Evolutionary conservation across 208 protist species (phyloP), one percentile per base, ranked within the genome.

Genomic region (Leishmania turanica): DNA sequence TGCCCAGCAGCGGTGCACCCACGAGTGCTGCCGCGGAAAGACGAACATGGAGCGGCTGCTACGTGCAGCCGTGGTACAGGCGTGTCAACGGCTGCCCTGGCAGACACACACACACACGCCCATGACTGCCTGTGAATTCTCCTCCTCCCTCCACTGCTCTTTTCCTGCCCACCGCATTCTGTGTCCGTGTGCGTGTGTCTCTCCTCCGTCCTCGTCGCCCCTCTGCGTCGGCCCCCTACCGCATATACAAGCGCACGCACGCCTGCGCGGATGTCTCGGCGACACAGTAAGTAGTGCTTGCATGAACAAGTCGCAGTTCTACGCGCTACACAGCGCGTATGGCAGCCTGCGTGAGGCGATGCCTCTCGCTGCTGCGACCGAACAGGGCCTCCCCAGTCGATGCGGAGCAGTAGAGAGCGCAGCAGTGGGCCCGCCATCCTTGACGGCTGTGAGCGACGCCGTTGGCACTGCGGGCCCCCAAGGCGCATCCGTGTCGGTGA

Each of bases 301-400:
- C 75, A 78, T 70, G 60, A 34, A 40, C 42, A 70, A 17, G 42
- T 42, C 60, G 21, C 27, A 37, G 27, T 40, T 54, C 42, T 78
- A 70, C 47, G 42, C 75, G 21, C 75, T 68, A 2, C 62, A 71
- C 31, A 34, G 75, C 42, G 75, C 42, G 75, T 70, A 78, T 31
- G 62, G 75, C 42, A 42, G 60, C 27, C 56, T 31, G 74, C 54
- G 24, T 47, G 54, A 78, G 8, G 40, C 8, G 72, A 9, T 19
- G 24, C 19, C 37, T 37, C 1, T 21, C 37, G 31, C 51, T 40
- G 21, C 15, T 5, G 37, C 8, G 37, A 27, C 40, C 4, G 24
- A 58, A 53, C 74, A 76, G 31, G 19, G 49, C 31, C 11, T 19
- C 49, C 11, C 47, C 71, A n/a, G 42, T 73, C 42, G 3, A 37